These are phyloP conservation scores for Bryum argenteum DNA, from an alignment of 225 moss, liverwort and hornwort genomes.

Conservation along the genomic window DNA sequence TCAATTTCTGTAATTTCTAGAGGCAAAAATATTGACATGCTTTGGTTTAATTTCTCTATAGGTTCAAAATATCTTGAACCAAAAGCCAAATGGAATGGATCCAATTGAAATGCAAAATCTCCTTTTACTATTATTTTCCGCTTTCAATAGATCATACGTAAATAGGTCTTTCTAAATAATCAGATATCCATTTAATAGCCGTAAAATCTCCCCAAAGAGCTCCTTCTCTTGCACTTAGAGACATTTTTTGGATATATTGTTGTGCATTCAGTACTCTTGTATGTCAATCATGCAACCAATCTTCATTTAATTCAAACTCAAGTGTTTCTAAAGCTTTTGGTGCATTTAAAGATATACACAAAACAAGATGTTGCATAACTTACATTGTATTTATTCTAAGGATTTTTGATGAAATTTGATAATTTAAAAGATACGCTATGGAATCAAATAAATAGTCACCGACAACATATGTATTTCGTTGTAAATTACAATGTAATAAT, in stretches of 20 bases:
- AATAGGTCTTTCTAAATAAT: too few species aligned
- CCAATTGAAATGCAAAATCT: neutral
- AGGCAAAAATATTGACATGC: too few species aligned
- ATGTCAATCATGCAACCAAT: neutral
- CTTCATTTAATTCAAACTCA: neutral
- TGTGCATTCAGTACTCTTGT: too few species aligned
- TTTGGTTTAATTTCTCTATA: neutral
- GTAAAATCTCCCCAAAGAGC: neutral
- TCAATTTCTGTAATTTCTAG: too few species aligned
- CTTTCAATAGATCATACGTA: neutral
- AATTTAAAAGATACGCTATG: neutral
- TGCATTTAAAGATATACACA: neutral
- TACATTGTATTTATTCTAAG: conserved; percentile 1
- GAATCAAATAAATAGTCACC: conserved; percentile 12
- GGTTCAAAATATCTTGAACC: neutral
- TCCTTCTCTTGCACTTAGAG: too few species aligned
- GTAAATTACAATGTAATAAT: neutral
- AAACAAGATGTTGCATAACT: neutral
- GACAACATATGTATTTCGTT: neutral
- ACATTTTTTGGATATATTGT: too few species aligned
- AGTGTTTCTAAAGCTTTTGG: neutral
- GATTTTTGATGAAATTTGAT: neutral
- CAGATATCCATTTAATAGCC: neutral
- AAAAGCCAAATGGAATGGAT: neutral
- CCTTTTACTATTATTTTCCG: neutral